A percentile compares a stretch with the other conserved stretches of the same genome.
Evolutionary conservation across 1,139 yeast species (phyloP).

Genomic region (Saccharomyces uvarum): DNA sequence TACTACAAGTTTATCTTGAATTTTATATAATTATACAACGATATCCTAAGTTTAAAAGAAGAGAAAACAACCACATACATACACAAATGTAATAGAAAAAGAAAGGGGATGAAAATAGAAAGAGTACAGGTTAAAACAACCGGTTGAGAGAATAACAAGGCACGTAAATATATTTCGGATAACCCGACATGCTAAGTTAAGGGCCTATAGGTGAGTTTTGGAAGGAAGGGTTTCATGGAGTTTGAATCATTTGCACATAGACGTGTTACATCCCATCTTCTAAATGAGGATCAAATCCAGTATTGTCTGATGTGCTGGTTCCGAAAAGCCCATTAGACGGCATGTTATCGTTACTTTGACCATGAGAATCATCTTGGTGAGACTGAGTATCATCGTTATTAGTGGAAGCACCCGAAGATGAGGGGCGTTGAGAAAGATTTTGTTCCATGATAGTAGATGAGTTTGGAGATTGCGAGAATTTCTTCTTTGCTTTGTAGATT

Average conservation of each 20-base stretch:
- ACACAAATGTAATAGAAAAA: background rate
- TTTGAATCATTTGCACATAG: background rate
- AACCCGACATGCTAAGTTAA: background rate
- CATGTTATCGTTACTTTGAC: background rate
- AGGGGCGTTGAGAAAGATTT: background rate
- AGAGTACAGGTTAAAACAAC: background rate
- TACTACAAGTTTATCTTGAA: constrained; percentile 1
- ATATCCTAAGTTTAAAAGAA: background rate
- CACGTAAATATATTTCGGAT: background rate
- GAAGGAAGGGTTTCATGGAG: background rate
- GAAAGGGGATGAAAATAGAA: background rate
- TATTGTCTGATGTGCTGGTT: constrained; percentile 9
- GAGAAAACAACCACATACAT: background rate
- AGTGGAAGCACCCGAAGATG: background rate
- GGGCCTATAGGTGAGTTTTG: background rate
- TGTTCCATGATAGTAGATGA: background rate
- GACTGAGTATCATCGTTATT: background rate
- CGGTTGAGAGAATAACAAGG: background rate
- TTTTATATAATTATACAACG: constrained; percentile 1
- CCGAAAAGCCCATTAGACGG: constrained; percentile 13
- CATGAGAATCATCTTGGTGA: background rate
- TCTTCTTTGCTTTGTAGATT: constrained; percentile 35
- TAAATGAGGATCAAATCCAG: constrained; percentile 20
- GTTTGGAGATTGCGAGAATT: constrained; percentile 10
- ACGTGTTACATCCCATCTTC: constrained; percentile 13